Percentiles rank a stretch among this genome's conserved stretches.
phyloP scores from a whole-genome alignment of 495 filamentous ascomycete genomes.

The Astrothelium subdiscretum region DNA sequence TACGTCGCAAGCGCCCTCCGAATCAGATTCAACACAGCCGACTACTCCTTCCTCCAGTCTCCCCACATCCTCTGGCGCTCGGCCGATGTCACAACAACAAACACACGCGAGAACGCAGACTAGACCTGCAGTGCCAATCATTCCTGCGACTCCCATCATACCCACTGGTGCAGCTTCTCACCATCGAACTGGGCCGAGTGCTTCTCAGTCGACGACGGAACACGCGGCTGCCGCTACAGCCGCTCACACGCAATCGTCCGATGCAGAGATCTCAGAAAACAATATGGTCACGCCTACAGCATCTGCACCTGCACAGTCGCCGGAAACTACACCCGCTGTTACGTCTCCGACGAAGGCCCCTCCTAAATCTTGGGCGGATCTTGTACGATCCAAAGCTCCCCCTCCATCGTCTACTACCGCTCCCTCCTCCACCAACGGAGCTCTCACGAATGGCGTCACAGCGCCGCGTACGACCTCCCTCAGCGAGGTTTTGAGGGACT shows the following conservation, averaged over 20 bases:
- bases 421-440: constrained; percentile 19
- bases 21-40: constrained; percentile 54
- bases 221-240: constrained; percentile 30
- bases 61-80: constrained; percentile 19
- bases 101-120: constrained; percentile 34
- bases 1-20: constrained; percentile 54
- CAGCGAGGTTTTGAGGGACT: constrained; percentile 57
- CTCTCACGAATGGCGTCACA: constrained; percentile 34
- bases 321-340: constrained; percentile 24
- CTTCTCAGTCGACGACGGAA: constrained; percentile 21
- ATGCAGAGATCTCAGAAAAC: constrained; percentile 8
- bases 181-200: constrained; percentile 16
- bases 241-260: constrained; percentile 10
- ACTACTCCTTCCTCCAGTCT: constrained; percentile 55
- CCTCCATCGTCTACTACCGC: constrained; percentile 17
- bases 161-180: constrained; percentile 36
- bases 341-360: constrained; percentile 29
- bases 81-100: constrained; percentile 17
- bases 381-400: constrained; percentile 46
- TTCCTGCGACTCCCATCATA: constrained; percentile 47
- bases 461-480: constrained; percentile 50
- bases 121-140: constrained; percentile 51
- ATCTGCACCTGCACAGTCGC: constrained; percentile 24
- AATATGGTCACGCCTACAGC: constrained; percentile 17
- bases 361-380: constrained; percentile 68